Percentiles rank a stretch among this genome's conserved stretches.
Evolutionary conservation across 2,329 filamentous ascomycete species (phyloP).

Genomic region (Hawksworthiomyces lignivorus): DNA sequence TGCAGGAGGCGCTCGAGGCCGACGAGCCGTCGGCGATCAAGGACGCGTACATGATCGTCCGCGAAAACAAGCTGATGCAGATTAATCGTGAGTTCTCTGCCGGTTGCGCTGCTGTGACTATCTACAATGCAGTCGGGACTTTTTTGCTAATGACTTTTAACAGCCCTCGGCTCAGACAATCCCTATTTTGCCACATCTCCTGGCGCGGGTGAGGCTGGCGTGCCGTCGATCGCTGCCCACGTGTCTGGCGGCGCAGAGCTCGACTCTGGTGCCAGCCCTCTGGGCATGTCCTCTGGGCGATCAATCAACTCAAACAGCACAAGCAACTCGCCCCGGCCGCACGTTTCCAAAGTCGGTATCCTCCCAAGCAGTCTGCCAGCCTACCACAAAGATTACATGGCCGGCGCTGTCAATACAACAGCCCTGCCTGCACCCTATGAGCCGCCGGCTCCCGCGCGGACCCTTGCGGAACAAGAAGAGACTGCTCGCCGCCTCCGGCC

Average conservation of each 20-base stretch:
- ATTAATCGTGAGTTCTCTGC: conserved; percentile 69
- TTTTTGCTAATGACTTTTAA: conserved; percentile 5
- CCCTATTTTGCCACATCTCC: conserved; percentile 37
- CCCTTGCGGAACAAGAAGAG: conserved; percentile 71
- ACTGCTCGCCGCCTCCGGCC: conserved; percentile 76
- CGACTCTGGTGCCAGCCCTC: conserved; percentile 38
- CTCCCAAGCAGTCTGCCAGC: conserved; percentile 84
- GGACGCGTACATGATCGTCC: conserved; percentile 95
- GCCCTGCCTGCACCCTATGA: conserved; percentile 40
- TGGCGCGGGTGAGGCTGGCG: conserved; percentile 39
- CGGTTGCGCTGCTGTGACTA: too few relatives aligned
- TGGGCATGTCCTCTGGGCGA: conserved; percentile 47
- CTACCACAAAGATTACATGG: conserved; percentile 85
- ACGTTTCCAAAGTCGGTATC: conserved; percentile 82
- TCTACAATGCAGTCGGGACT: neutral
- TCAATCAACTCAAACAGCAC: conserved; percentile 44
- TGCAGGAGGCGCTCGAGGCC: conserved; percentile 85
- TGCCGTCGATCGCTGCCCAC: conserved; percentile 48
- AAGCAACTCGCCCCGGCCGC: conserved; percentile 42
- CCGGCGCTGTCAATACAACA: conserved; percentile 40
- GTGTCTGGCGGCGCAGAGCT: conserved; percentile 21
- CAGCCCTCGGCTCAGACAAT: conserved; percentile 39
- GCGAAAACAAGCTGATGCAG: conserved; percentile 97
- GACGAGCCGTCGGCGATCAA: conserved; percentile 97
- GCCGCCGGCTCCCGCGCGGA: conserved; percentile 43